Conservation (phyloP, 2,329 filamentous ascomycete genomes). For the Colletotrichum aenigma region DNA sequence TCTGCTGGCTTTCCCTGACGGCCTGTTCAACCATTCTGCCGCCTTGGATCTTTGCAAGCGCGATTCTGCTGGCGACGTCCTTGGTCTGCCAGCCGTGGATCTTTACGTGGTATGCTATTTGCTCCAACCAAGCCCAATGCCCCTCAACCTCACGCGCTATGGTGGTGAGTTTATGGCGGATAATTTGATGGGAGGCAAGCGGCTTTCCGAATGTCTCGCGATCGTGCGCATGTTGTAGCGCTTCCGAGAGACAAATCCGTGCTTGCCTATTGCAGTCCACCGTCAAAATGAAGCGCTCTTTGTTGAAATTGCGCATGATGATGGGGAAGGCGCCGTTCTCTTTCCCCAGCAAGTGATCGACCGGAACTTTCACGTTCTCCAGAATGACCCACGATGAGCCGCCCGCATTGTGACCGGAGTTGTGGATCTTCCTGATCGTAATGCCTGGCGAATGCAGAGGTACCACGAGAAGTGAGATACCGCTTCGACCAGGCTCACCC, state of each 20-base stretch:
- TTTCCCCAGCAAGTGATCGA: constrained; percentile 54
- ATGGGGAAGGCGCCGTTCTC: constrained; percentile 61
- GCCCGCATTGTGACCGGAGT: constrained; percentile 70
- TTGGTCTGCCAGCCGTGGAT: constrained; percentile 28
- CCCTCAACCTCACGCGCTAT: constrained; percentile 65
- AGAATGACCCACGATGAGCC: constrained; percentile 62
- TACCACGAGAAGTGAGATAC: constrained; percentile 64
- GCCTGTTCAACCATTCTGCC: constrained; percentile 54
- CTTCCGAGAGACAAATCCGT: constrained; percentile 57
- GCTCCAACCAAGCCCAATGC: constrained; percentile 66
- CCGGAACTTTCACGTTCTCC: constrained; percentile 59
- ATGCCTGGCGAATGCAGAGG: constrained; percentile 55
- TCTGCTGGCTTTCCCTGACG: constrained; percentile 57
- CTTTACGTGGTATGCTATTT: constrained; percentile 59
- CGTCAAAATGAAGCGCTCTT: constrained; percentile 63
- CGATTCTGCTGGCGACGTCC: constrained; percentile 34
- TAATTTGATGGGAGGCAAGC: constrained; percentile 62
- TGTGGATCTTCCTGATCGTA: constrained; percentile 58
- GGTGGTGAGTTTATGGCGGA: constrained; percentile 63
- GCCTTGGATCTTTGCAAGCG: constrained; percentile 50
- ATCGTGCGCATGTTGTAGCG: constrained; percentile 53
- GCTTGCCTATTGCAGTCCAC: constrained; percentile 62
- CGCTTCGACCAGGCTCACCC: constrained; percentile 54
- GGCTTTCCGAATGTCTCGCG: constrained; percentile 64
- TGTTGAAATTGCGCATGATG: constrained; percentile 66